These are phyloP conservation scores for Lasiosphaeris hirsuta DNA, from an alignment of 495 filamentous ascomycete genomes.

Conservation along the genomic window DNA sequence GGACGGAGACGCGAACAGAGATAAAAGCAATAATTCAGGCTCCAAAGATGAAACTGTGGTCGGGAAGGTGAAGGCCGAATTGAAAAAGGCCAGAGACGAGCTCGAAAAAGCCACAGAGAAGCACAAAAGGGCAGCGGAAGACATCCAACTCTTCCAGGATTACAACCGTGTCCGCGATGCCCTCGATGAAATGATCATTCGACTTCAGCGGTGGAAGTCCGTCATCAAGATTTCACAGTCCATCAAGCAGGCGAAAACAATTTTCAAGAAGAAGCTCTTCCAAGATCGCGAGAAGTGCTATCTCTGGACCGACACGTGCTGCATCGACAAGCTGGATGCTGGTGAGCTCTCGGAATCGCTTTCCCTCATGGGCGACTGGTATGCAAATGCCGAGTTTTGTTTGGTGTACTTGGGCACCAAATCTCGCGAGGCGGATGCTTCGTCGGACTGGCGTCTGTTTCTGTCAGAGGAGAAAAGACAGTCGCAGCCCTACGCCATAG, in stretches of 20 bases:
- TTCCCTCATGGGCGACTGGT: constrained; percentile 50
- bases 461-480: constrained; percentile 8
- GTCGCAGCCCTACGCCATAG: background rate
- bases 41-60: constrained; percentile 1
- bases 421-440: constrained; percentile 17
- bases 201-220: constrained; percentile 38
- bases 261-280: constrained; percentile 37
- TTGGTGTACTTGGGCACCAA: constrained; percentile 44
- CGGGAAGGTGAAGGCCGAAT: constrained; percentile 6
- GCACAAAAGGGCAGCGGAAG: constrained; percentile 8
- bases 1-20: too few relatives aligned
- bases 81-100: constrained; percentile 10
- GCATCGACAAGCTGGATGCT: constrained; percentile 44
- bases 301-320: constrained; percentile 49
- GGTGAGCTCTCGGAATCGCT: constrained; percentile 41
- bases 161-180: constrained; percentile 31
- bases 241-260: constrained; percentile 30
- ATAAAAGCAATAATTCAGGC: too few relatives aligned
- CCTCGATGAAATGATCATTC: constrained; percentile 34
- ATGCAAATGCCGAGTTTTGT: constrained; percentile 45
- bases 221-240: constrained; percentile 39
- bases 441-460: constrained; percentile 28
- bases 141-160: constrained; percentile 27
- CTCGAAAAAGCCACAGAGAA: constrained; percentile 7
- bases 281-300: constrained; percentile 37